phyloP scores from a whole-genome alignment of 2,329 filamentous ascomycete species.

The Harringtonia aguacate region DNA sequence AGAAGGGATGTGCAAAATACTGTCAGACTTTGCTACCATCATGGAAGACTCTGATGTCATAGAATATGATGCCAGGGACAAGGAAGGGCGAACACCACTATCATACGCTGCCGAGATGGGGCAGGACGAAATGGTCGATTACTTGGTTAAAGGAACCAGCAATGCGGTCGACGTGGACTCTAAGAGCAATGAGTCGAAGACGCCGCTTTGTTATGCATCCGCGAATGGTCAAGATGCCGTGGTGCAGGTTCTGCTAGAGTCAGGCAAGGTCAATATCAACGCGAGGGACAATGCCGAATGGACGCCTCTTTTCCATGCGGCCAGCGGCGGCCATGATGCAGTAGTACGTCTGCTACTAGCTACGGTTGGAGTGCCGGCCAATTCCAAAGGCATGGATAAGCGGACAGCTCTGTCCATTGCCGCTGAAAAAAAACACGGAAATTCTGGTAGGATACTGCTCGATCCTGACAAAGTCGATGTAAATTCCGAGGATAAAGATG shows the following conservation, averaged over 20 bases:
- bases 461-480: neutral
- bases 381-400: neutral
- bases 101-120: too few species aligned
- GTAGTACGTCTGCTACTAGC: neutral
- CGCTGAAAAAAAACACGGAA: neutral
- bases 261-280: neutral
- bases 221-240: neutral
- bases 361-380: neutral
- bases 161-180: too few species aligned
- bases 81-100: too few species aligned
- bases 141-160: too few species aligned
- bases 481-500: neutral
- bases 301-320: neutral
- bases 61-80: too few species aligned
- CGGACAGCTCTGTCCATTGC: too few species aligned
- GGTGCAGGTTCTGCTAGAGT: neutral
- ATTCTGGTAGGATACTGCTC: neutral
- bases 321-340: neutral
- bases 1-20: too few species aligned
- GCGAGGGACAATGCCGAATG: neutral
- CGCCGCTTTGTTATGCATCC: neutral
- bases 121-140: too few species aligned
- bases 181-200: too few species aligned
- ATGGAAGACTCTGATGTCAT: too few species aligned
- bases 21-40: too few species aligned